Percentiles rank a stretch among this genome's conserved stretches.
Conservation (phyloP, 306 rosid species). For the Prunus mume region DNA sequence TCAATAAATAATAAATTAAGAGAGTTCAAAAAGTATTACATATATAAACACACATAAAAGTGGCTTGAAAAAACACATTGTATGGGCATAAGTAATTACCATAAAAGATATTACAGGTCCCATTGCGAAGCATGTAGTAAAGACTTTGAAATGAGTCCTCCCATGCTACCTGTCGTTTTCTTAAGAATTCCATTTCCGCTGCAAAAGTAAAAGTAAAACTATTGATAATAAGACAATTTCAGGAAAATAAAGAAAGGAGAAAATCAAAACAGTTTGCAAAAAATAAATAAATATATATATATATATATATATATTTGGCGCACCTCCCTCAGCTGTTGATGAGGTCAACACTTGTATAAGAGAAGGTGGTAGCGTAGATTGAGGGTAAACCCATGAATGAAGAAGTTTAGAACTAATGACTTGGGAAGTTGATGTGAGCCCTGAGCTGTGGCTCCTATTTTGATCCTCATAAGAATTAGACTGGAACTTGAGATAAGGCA, state of each 20-base stretch:
- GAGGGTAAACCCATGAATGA: constrained; percentile 95
- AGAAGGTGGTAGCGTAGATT: constrained; percentile 61
- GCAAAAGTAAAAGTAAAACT: constrained; percentile 19
- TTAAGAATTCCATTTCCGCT: constrained; percentile 74
- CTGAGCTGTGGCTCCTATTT: constrained; percentile 29
- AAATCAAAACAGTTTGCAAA: background rate
- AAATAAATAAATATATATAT: too few relatives aligned
- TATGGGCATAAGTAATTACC: constrained; percentile 45
- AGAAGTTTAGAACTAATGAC: constrained; percentile 34
- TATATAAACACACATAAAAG: background rate
- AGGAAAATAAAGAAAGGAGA: constrained; percentile 2
- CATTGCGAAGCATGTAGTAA: constrained; percentile 78
- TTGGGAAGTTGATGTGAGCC: constrained; percentile 29
- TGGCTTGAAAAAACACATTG: background rate
- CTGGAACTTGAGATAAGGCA: constrained; percentile 34
- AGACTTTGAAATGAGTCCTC: constrained; percentile 88
- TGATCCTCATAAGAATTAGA: constrained; percentile 32
- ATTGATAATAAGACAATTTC: constrained; percentile 13
- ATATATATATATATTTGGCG: background rate
- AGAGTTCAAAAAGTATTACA: constrained; percentile 5
- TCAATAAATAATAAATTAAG: background rate
- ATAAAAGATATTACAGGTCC: constrained; percentile 76
- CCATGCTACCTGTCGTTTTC: constrained; percentile 72
- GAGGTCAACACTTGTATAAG: constrained; percentile 69
- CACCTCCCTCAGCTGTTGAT: constrained; percentile 63